Conservation (phyloP, 441 rosid species). For the Croton setiger region DNA sequence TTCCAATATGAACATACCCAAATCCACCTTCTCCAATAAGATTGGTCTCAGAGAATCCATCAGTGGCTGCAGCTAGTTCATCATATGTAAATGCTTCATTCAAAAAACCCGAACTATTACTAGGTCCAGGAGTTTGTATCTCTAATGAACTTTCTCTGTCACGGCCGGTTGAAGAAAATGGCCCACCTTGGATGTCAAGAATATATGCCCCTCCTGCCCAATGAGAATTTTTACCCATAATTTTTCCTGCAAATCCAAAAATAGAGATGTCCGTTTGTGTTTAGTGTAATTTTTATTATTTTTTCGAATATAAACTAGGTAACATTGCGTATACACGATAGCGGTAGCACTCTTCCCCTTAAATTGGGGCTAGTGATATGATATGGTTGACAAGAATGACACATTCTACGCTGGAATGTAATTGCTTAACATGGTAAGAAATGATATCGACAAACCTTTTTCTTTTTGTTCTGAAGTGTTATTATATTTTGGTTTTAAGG, state of each 20-base stretch:
- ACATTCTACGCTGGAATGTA: no score
- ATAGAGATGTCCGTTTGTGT: neutral
- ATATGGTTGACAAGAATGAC: no score
- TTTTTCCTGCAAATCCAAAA: neutral
- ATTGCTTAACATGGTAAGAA: no score
- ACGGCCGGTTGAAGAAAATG: constrained; percentile 39
- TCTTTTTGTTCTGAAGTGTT: neutral
- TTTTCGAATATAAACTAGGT: no score
- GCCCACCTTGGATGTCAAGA: constrained; percentile 25
- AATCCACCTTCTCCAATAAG: constrained; percentile 95
- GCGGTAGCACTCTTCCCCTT: no score
- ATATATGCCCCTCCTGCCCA: neutral
- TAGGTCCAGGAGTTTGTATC: constrained; percentile 57
- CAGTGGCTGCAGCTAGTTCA: constrained; percentile 66
- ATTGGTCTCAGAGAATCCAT: constrained; percentile 82
- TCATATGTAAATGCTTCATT: constrained; percentile 63
- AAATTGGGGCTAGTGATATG: no score
- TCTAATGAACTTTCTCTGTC: constrained; percentile 47
- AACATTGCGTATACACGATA: no score
- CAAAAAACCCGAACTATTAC: constrained; percentile 43
- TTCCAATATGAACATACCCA: constrained; percentile 82
- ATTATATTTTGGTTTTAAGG: constrained; percentile 29
- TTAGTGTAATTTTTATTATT: no score
- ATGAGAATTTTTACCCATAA: neutral
- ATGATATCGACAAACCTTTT: no score